Evolutionary conservation across 176 grass and related monocot genomes (phyloP).

Genomic region (Themeda triandra): DNA sequence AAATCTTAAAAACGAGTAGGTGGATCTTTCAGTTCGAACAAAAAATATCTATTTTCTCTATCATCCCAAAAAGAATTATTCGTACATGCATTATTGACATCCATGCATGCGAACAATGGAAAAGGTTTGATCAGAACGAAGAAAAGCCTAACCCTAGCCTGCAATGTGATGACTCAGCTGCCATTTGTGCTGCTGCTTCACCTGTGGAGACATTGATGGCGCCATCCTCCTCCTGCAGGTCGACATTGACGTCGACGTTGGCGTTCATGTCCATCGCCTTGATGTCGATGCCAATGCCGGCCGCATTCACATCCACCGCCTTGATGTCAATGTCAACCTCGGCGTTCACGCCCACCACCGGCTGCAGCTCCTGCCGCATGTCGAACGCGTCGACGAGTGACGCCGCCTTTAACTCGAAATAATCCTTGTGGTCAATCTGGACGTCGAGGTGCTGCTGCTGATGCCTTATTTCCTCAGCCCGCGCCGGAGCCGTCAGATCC

Average conservation of each 20-base stretch:
- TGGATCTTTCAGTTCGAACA: neutral
- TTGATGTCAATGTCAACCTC: neutral
- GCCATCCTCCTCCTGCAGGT: conserved; percentile 8
- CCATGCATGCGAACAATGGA: neutral
- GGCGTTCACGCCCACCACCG: conserved; percentile 1
- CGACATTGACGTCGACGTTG: conserved; percentile 3
- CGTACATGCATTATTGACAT: neutral
- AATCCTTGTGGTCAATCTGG: conserved; percentile 16
- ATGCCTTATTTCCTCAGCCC: neutral
- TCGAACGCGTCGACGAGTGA: conserved; percentile 34
- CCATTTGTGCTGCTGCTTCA: conserved; percentile 7
- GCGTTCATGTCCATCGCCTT: conserved; percentile 10
- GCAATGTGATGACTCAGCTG: conserved; percentile 46
- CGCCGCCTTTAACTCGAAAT: conserved; percentile 27
- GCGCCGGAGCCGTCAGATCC: neutral
- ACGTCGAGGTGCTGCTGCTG: conserved; percentile 13
- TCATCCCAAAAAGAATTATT: neutral
- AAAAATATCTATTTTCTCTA: neutral
- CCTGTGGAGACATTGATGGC: neutral
- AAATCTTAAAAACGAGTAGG: neutral
- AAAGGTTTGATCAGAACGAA: neutral
- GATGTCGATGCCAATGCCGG: neutral
- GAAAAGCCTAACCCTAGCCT: conserved; percentile 51
- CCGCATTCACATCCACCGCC: neutral
- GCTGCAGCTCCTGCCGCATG: conserved; percentile 7